Evolutionary conservation across 2,329 filamentous ascomycete genomes (phyloP).

Genomic region (Beauveria australis): DNA sequence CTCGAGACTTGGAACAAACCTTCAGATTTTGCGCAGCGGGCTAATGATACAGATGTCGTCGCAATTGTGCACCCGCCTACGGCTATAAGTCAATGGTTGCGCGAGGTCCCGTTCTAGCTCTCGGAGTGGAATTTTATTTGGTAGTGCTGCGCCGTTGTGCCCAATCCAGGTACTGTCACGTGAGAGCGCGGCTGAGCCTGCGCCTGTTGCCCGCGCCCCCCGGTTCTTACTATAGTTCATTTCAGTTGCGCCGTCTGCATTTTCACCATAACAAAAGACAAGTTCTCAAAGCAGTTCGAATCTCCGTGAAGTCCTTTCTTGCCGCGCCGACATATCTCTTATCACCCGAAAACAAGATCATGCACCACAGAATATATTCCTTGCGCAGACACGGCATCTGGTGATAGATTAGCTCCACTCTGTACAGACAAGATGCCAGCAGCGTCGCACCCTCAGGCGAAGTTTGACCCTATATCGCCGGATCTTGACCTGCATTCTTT

Average conservation of each 20-base stretch:
- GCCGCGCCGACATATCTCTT: background rate
- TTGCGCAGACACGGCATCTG: background rate
- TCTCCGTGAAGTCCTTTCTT: too few species aligned
- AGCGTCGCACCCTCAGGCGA: constrained; percentile 68
- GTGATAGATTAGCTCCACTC: background rate
- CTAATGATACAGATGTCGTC: background rate
- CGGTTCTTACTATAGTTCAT: background rate
- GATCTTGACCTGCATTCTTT: constrained; percentile 70
- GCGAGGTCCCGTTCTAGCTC: background rate
- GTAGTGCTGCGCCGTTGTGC: background rate
- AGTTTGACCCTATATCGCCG: constrained; percentile 85
- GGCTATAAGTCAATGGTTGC: background rate
- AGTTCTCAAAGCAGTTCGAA: background rate
- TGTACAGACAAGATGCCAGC: constrained; percentile 55
- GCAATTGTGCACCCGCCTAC: background rate
- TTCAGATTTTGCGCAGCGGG: background rate
- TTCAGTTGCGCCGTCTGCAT: background rate
- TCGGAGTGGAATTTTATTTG: background rate
- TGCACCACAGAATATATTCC: background rate
- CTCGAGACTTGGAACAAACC: background rate
- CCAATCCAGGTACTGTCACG: background rate
- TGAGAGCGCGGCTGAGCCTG: background rate
- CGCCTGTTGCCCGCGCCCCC: background rate
- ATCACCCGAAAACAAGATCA: background rate
- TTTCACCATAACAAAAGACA: background rate